These are phyloP conservation scores for Rhizophagus prolifer DNA, from an alignment of 192 early-diverging fungal genomes.

Conservation along the genomic window DNA sequence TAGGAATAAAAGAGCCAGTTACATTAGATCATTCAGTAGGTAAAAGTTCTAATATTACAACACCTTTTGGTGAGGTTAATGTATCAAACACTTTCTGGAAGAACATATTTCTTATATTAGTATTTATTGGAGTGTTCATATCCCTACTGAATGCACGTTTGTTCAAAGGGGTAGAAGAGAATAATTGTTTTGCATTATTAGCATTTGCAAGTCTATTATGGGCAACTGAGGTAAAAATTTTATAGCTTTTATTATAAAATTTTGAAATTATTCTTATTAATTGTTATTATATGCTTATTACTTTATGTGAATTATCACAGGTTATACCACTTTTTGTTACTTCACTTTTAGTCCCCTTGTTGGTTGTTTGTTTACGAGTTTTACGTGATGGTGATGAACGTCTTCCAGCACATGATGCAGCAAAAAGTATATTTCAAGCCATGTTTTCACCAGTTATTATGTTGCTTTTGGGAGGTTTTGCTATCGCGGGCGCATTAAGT, in stretches of 20 bases:
- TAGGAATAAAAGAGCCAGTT: constrained; percentile 53
- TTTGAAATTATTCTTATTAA: not conserved
- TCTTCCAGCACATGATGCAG: constrained; percentile 70
- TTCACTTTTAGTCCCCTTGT: constrained; percentile 80
- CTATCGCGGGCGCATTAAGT: constrained; percentile 90
- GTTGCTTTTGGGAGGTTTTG: constrained; percentile 92
- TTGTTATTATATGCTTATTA: constrained; percentile 3
- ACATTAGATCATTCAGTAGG: constrained; percentile 20
- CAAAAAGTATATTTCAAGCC: constrained; percentile 82
- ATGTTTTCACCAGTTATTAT: constrained; percentile 98
- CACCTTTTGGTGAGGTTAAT: constrained; percentile 50
- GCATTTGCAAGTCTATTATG: constrained; percentile 87
- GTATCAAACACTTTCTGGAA: constrained; percentile 48
- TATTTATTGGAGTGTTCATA: constrained; percentile 62
- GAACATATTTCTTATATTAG: constrained; percentile 39
- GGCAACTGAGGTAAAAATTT: constrained; percentile 77
- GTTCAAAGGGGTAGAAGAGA: constrained; percentile 75
- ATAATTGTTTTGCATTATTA: constrained; percentile 90
- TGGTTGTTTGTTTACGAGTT: constrained; percentile 82
- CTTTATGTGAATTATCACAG: constrained; percentile 34
- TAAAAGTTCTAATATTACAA: constrained; percentile 37
- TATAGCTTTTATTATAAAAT: not conserved
- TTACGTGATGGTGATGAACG: constrained; percentile 71
- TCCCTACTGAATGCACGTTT: constrained; percentile 52
- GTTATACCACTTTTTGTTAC: constrained; percentile 92